phyloP scores from a whole-genome alignment of 1,284 basidiomycete genomes.

The Takashimella tepidaria region DNA sequence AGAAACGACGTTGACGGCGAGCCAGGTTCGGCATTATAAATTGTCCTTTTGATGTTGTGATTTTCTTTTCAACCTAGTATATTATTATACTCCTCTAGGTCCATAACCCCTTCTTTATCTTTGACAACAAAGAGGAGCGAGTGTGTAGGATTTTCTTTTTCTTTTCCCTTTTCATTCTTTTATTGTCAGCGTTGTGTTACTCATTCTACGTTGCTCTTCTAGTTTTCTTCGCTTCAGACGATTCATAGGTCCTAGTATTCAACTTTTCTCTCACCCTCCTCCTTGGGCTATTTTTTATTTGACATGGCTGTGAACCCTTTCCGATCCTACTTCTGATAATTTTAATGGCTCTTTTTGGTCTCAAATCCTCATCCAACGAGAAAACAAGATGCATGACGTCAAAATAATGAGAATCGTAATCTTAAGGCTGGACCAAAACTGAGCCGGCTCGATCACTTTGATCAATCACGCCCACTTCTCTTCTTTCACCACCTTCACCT shows the following conservation, averaged over 20 bases:
- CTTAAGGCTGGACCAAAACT: conserved; percentile 13
- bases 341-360: no score
- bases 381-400: not conserved
- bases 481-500: conserved; percentile 25
- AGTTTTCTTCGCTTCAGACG: no score
- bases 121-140: not conserved
- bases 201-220: not conserved
- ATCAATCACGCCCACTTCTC: conserved; percentile 26
- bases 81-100: no score
- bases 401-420: no score
- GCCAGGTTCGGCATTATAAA: not conserved
- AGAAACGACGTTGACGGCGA: no score
- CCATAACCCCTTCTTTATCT: not conserved
- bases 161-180: not conserved
- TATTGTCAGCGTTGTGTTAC: not conserved
- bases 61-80: not conserved
- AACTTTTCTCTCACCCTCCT: no score
- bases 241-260: no score
- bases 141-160: not conserved
- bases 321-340: no score
- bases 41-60: not conserved
- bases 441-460: conserved; percentile 4
- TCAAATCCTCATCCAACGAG: not conserved
- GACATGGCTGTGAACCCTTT: no score
- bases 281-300: no score